Evolutionary conservation across 139 green algal genomes (phyloP), one percentile per base, ranked within the genome.

Genomic region (Spirogloea muscicola): DNA sequence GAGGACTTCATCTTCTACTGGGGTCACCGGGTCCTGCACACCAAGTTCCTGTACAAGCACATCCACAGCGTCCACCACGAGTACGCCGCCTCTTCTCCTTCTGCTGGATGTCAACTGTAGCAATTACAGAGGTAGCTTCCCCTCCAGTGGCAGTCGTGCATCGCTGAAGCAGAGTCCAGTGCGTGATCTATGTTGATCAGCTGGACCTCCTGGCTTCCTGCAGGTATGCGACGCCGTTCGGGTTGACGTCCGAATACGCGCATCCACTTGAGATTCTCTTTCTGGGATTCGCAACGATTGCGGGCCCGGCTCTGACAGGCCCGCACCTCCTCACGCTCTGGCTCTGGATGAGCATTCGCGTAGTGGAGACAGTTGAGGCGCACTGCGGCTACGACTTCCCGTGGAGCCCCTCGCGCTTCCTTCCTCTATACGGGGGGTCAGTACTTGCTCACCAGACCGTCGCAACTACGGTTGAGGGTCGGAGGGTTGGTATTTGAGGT

Each of bases 1-100:
- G 77, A 84, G 58, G 77, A 84, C 49, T 85, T 85, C 27, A n/a
- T 83, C 31, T 84, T 84, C 71, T 84, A 84, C 33, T 84, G 77
- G 77, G 76, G 74, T 34, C 77, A 84, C 52, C 74, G 77, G n/a
- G 18, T 74, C 25, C 69, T 84, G 31, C 77, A 84, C 76, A 79
- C 67, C 18, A 84, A 84, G 69, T 78, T 41, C 27, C 67, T 82
- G 10, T 82, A 82, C 68, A 74, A 86, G 61, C 41, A 83, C 60
- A 41, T 83, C 27, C 76, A 83, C 31, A 55, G 39, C 34, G 76
- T 83, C 10, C 76, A 83, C 76, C 76, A 83, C 37, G 76, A 83
- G 76, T 83, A 49, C 70, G 74, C 52, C 36, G 39, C 16, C 67
- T 16, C n/a, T 62, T 62, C 46, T 21, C 46, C 46, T 55, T 55